These are phyloP conservation scores for Acanthamoeba sp. DNA, from an alignment of 208 protist genomes.

Conservation along the genomic window DNA sequence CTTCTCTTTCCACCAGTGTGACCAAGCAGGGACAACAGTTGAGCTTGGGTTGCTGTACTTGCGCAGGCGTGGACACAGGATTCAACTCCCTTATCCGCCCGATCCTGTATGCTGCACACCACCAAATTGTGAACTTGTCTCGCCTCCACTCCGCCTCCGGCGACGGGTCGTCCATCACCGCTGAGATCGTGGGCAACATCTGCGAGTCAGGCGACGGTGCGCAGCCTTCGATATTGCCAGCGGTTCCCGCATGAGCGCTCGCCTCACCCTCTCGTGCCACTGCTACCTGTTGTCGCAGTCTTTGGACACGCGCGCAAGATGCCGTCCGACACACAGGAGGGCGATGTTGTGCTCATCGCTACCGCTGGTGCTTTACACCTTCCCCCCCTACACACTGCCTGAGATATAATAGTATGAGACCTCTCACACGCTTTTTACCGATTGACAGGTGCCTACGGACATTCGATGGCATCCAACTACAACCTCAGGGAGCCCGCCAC, in stretches of 20 bases:
- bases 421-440: not conserved
- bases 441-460: conserved; percentile 63
- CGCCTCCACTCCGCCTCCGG: not conserved
- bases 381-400: not conserved
- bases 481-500: conserved; percentile 66
- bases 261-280: too few species aligned
- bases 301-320: conserved; percentile 43
- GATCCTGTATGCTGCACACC: conserved; percentile 70
- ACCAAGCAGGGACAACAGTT: not conserved
- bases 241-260: not conserved
- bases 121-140: conserved; percentile 79
- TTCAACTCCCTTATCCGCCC: conserved; percentile 75
- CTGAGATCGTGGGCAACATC: conserved; percentile 71
- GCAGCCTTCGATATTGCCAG: not conserved
- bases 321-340: conserved; percentile 42
- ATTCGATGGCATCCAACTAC: conserved; percentile 72
- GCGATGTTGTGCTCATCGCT: conserved; percentile 72
- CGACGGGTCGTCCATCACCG: not conserved
- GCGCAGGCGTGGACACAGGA: conserved; percentile 69
- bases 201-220: conserved; percentile 73
- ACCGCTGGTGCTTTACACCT: conserved; percentile 28
- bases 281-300: not conserved
- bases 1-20: not conserved
- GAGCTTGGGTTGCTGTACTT: not conserved
- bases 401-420: not conserved